phyloP scores from a whole-genome alignment of 208 protist genomes.

The Crithidia brevicula region DNA sequence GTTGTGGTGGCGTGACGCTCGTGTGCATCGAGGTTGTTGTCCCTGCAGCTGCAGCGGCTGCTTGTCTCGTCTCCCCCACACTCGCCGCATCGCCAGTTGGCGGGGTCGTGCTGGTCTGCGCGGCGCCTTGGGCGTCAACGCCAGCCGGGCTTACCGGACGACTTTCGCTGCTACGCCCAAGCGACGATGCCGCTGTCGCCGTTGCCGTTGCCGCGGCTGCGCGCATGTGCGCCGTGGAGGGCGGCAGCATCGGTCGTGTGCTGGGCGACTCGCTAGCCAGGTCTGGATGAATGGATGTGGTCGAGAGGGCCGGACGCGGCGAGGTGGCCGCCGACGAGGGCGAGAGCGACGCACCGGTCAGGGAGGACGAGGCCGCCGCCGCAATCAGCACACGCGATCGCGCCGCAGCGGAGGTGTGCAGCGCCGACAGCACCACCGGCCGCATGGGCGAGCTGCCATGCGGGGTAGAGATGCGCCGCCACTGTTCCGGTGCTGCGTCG shows the following conservation, averaged over 20 bases:
- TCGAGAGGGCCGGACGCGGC: background rate
- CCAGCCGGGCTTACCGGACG: too few relatives aligned
- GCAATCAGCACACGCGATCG: slow-evolving; percentile 27
- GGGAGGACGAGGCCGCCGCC: slow-evolving; percentile 17
- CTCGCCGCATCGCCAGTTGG: too few relatives aligned
- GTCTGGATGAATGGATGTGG: background rate
- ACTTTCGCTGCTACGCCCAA: background rate
- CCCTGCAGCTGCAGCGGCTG: background rate
- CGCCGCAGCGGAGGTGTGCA: slow-evolving; percentile 25
- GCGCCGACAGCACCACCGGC: slow-evolving; percentile 29
- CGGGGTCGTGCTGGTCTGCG: too few relatives aligned
- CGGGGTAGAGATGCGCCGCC: slow-evolving; percentile 17
- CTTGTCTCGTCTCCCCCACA: too few relatives aligned
- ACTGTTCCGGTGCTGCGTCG: slow-evolving; percentile 8
- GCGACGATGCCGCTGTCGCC: background rate
- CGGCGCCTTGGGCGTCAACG: too few relatives aligned
- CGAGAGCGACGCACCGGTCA: slow-evolving; percentile 2
- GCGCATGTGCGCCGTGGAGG: background rate
- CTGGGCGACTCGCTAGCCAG: background rate
- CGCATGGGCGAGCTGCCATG: slow-evolving; percentile 34
- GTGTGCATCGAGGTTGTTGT: background rate
- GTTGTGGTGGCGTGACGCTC: background rate
- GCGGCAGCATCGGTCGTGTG: slow-evolving; percentile 13
- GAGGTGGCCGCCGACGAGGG: slow-evolving; percentile 1
- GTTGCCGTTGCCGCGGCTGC: slow-evolving; percentile 2